Evolutionary conservation across 73 alveolate genomes (phyloP).

Genomic region (Paramecium pentaurelia): DNA sequence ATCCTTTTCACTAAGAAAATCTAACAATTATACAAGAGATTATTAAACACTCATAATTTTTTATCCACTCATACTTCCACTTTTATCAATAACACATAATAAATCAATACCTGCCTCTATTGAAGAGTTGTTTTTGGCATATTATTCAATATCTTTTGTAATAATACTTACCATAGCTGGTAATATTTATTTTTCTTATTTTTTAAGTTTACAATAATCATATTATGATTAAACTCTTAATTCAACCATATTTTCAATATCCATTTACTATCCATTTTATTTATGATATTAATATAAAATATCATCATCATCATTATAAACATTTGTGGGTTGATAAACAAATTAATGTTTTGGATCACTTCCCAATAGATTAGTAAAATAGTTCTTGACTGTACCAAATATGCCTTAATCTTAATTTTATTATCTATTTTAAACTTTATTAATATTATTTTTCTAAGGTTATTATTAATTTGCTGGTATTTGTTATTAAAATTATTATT

Average conservation of each 20-base stretch:
- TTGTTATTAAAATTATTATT: neutral
- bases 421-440: neutral
- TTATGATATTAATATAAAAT: neutral
- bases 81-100: constrained; percentile 57
- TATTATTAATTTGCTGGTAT: neutral
- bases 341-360: too few species aligned
- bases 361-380: too few species aligned
- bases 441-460: neutral
- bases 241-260: neutral
- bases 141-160: neutral
- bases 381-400: neutral
- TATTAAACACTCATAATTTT: constrained; percentile 9
- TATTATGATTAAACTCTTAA: neutral
- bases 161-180: constrained; percentile 23
- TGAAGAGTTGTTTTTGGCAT: neutral
- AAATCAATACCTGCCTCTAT: constrained; percentile 45
- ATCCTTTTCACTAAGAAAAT: constrained; percentile 51
- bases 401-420: neutral
- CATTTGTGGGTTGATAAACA: neutral
- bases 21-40: constrained; percentile 19
- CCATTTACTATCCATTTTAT: neutral
- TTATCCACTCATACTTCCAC: constrained; percentile 56
- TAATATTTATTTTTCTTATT: neutral
- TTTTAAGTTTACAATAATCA: neutral
- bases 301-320: neutral